phyloP scores from a whole-genome alignment of 345 rosid species.

The Hibiscus trionum region DNA sequence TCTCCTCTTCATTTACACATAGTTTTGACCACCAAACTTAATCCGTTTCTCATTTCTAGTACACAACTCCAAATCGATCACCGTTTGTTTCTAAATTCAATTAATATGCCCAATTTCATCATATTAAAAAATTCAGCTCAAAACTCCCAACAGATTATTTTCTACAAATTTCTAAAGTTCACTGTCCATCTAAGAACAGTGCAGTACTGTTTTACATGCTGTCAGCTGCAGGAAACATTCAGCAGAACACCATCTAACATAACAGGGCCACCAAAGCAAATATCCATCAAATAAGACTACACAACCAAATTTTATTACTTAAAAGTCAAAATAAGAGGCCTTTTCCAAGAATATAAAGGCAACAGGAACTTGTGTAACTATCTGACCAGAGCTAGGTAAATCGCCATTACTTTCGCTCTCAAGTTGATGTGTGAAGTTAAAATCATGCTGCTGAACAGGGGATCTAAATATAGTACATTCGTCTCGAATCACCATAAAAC shows the following conservation, averaged over 20 bases:
- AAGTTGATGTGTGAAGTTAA: constrained; percentile 89
- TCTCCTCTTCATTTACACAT: no score
- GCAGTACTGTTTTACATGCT: no score
- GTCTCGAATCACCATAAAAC: constrained; percentile 91
- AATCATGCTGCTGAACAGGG: constrained; percentile 91
- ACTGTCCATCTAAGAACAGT: no score
- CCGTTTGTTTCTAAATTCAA: no score
- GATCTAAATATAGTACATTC: constrained; percentile 84
- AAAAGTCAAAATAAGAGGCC: neutral
- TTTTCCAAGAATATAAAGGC: neutral
- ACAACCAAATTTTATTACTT: neutral
- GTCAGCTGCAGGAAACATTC: neutral
- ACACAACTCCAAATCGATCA: no score
- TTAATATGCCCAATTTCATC: no score
- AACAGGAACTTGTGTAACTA: constrained; percentile 15
- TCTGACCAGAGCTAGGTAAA: constrained; percentile 91
- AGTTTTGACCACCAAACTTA: no score
- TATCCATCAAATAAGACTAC: neutral
- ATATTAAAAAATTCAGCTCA: no score
- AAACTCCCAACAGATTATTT: no score
- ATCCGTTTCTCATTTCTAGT: no score
- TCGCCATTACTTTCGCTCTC: constrained; percentile 76
- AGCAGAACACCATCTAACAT: neutral
- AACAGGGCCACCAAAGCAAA: neutral
- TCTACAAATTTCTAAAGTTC: no score